Percentiles rank a stretch among this genome's conserved stretches.
Conservation (phyloP, 495 filamentous ascomycete species). For the Annulohypoxylon nitens region DNA sequence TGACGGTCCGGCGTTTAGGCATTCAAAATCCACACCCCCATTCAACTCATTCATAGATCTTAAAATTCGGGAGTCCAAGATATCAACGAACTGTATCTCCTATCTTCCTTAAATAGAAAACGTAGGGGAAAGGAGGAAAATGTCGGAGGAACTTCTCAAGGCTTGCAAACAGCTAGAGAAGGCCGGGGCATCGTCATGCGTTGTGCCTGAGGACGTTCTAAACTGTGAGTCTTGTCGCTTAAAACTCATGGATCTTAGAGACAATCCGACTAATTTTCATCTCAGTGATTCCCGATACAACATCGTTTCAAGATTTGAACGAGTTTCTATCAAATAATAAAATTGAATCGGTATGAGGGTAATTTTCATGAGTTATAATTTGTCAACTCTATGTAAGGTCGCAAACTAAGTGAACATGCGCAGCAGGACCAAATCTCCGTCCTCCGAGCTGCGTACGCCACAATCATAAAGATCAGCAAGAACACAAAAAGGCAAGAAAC, state of each 20-base stretch:
- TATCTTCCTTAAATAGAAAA: not conserved
- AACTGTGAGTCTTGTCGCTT: slow-evolving; percentile 15
- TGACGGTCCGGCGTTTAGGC: not conserved
- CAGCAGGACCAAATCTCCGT: slow-evolving; percentile 38
- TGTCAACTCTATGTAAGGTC: not conserved
- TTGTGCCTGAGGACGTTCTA: slow-evolving; percentile 17
- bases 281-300: slow-evolving; percentile 24
- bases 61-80: not conserved
- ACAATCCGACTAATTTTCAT: slow-evolving; percentile 9
- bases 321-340: not conserved
- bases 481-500: not conserved
- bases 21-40: not conserved
- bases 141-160: slow-evolving; percentile 31
- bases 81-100: not conserved
- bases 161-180: slow-evolving; percentile 20
- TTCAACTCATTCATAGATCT: not conserved
- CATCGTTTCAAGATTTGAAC: slow-evolving; percentile 8
- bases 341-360: slow-evolving; percentile 19
- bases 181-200: not conserved
- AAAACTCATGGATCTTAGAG: not conserved
- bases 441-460: slow-evolving; percentile 34
- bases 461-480: slow-evolving; percentile 24
- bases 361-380: not conserved
- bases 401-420: not conserved
- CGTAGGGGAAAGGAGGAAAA: not conserved